A percentile compares a stretch with the other conserved stretches of the same genome.
These are phyloP conservation scores for Leishmania tarentolae DNA, from an alignment of 208 protist species.

Conservation along the genomic window DNA sequence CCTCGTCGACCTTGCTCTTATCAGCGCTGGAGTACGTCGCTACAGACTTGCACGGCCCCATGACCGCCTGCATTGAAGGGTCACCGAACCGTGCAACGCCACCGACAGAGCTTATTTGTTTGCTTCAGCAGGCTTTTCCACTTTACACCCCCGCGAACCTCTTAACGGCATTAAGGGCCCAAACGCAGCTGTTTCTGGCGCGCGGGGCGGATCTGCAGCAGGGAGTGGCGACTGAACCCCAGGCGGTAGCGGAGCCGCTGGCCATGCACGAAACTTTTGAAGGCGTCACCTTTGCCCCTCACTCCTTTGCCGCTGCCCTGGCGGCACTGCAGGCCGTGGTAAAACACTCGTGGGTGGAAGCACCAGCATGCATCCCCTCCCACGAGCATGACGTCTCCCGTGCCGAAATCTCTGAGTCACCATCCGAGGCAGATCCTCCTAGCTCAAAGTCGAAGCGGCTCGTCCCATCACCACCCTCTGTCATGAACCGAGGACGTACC, in stretches of 20 bases:
- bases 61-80: not conserved
- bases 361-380: not conserved
- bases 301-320: slow-evolving; percentile 19
- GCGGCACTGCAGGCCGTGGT: slow-evolving; percentile 8
- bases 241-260: not conserved
- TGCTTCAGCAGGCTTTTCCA: slow-evolving; percentile 18
- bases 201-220: not conserved
- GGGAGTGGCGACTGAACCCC: not conserved
- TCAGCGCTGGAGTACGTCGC: not conserved
- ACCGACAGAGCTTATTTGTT: slow-evolving; percentile 5
- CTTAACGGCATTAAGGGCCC: slow-evolving; percentile 1
- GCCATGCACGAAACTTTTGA: not conserved
- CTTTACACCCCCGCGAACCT: slow-evolving; percentile 4
- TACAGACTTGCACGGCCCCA: not conserved
- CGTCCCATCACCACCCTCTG: not conserved
- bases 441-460: not conserved
- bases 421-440: not conserved
- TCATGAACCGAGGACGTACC: not conserved
- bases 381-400: not conserved
- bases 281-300: slow-evolving; percentile 3
- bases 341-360: not conserved
- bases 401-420: not conserved
- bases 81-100: not conserved
- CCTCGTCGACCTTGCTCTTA: not conserved
- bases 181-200: slow-evolving; percentile 15